A percentile compares a stretch with the other conserved stretches of the same genome.
Evolutionary conservation across 176 grass and related monocot species (phyloP).

Genomic region (Aegilops umbellulata): DNA sequence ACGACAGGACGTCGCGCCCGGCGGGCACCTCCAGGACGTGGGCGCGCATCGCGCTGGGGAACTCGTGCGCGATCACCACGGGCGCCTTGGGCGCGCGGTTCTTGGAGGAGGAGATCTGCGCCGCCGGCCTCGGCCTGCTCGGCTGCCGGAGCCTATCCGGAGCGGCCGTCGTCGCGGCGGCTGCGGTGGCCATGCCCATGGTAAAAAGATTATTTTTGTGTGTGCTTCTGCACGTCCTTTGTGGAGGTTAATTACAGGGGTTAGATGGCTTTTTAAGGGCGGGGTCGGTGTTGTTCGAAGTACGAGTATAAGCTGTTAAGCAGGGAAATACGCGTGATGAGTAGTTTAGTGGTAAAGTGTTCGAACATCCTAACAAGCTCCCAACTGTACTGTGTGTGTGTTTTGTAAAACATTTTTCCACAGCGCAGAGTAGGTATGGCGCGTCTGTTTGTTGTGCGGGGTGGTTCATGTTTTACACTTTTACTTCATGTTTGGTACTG

Average conservation of each 20-base stretch:
- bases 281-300: background rate
- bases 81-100: background rate
- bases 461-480: background rate
- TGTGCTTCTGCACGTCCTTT: background rate
- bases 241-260: conserved; percentile 9
- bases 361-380: conserved; percentile 38
- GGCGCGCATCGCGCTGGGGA: conserved; percentile 51
- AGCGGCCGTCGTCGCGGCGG: background rate
- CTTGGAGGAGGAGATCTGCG: conserved; percentile 23
- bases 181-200: conserved; percentile 15
- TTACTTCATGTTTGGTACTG: background rate
- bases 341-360: conserved; percentile 1
- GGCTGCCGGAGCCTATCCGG: background rate
- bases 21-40: conserved; percentile 52
- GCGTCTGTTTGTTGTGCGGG: background rate
- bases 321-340: conserved; percentile 11
- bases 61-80: conserved; percentile 52
- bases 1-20: conserved; percentile 45
- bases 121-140: background rate
- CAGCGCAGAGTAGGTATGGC: background rate
- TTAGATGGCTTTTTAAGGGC: background rate
- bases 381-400: conserved; percentile 26
- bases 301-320: conserved; percentile 21
- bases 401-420: background rate
- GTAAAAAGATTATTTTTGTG: background rate